These are phyloP conservation scores for Monoraphidium neglectum DNA, from an alignment of 139 green algal species.

Conservation along the genomic window DNA sequence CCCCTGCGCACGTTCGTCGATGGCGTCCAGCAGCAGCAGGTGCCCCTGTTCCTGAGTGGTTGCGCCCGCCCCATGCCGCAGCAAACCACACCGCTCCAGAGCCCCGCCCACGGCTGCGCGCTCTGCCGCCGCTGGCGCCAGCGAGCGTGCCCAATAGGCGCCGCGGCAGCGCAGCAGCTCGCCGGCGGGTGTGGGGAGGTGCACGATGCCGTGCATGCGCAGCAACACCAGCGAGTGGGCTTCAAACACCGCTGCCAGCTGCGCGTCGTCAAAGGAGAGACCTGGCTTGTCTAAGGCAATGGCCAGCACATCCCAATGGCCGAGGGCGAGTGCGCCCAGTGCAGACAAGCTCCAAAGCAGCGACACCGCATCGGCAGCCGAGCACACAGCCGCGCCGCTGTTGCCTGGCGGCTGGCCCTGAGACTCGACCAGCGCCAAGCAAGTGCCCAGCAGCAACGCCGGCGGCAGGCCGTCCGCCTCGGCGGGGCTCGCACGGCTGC, in stretches of 20 bases:
- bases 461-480: not conserved
- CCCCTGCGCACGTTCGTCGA: slow-evolving; percentile 2
- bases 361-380: not conserved
- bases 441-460: not conserved
- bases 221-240: slow-evolving; percentile 32
- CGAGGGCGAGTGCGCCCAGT: not conserved
- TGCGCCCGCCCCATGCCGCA: not conserved
- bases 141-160: not conserved
- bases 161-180: slow-evolving; percentile 8
- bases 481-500: not conserved
- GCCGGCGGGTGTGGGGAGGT: not conserved
- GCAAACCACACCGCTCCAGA: not conserved
- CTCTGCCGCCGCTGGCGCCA: not conserved
- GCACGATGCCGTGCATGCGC: not conserved
- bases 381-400: not conserved
- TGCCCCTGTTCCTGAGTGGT: slow-evolving; percentile 11
- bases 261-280: not conserved
- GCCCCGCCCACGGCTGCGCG: not conserved
- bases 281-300: slow-evolving; percentile 10
- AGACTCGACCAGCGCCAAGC: not conserved
- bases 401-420: not conserved
- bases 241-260: slow-evolving; percentile 29
- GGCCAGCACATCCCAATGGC: slow-evolving; percentile 20
- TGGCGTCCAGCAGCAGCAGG: slow-evolving; percentile 22
- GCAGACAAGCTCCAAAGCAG: slow-evolving; percentile 18